Evolutionary conservation across 1,284 basidiomycete genomes (phyloP), one percentile per base, ranked within the genome.

Genomic region (Afroboletus lepidellus): DNA sequence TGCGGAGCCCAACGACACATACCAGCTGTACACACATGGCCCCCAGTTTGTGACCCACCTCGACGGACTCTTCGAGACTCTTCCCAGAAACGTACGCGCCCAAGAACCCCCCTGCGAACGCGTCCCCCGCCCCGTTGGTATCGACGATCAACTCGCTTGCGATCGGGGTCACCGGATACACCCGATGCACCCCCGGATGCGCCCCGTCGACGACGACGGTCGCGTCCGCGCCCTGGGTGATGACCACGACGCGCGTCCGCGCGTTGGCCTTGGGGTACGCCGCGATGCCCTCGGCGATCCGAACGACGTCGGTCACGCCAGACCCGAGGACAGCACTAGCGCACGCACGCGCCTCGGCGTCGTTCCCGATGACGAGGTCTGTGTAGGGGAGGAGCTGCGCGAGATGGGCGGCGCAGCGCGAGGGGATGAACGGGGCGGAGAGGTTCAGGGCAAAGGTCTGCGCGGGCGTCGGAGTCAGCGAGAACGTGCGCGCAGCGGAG

Each of bases 61-160:
- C 82, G 57, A 99, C 80, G 51, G 82, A 83, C 69, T 93, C 85
- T 38, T 91, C 87, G 45, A 95, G 67, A 41, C 66, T 74, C 80
- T 94, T 98, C 23, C 93, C 94, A 38, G 82, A 72, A 46, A 94
- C 85, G 48, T 86, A 79, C 1, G 90, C 95, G 46, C 92, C 97
- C 46, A 98, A 71, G 78, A 98, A 95, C 44, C 93, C 97, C 57
- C 97, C 97, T n/a, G 94, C 94, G 63, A 99, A 99, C 47, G 94
- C 94, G 71, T 99, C 97, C 48, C 97, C 97, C n/a, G 97, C 97
- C 48, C 93, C 97, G 74, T 99, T 99, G 52, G 97, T 99, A 73
- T 99, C 97, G 54, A 98, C 87, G 63, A 99, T 96, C 70, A 88
- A 69, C 52, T 80, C 80, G 58, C 78, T 77, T 48, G 72, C 65